These are phyloP conservation scores for Bruguiera parviflora DNA, from an alignment of 345 rosid genomes.

Conservation along the genomic window DNA sequence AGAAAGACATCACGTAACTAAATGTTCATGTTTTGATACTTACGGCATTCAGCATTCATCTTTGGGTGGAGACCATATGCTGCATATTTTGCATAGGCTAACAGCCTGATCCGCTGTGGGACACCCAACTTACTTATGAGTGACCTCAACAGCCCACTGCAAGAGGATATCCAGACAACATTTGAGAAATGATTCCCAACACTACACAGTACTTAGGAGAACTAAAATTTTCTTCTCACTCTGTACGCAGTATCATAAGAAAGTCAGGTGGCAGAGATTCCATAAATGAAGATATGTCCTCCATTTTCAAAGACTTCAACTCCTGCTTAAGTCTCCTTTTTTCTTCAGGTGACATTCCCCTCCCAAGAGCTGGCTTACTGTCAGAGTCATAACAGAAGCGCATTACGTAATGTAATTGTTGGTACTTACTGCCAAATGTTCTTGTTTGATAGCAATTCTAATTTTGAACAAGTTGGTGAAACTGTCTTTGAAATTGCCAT, in stretches of 20 bases:
- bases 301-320: slow-evolving; percentile 58
- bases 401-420: slow-evolving; percentile 7
- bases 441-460: background rate
- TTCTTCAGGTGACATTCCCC: slow-evolving; percentile 65
- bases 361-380: slow-evolving; percentile 73
- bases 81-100: slow-evolving; percentile 66
- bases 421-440: background rate
- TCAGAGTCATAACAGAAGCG: slow-evolving; percentile 16
- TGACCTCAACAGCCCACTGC: slow-evolving; percentile 73
- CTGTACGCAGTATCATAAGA: slow-evolving; percentile 61
- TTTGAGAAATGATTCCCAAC: background rate
- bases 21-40: background rate
- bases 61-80: slow-evolving; percentile 53
- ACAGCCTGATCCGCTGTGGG: slow-evolving; percentile 55
- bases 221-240: slow-evolving; percentile 41
- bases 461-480: background rate
- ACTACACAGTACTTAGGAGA: background rate
- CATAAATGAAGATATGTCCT: slow-evolving; percentile 80
- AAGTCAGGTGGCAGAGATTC: slow-evolving; percentile 84
- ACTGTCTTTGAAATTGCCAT: no score
- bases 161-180: slow-evolving; percentile 4
- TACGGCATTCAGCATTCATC: slow-evolving; percentile 42
- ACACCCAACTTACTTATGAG: slow-evolving; percentile 53
- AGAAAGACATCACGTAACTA: background rate
- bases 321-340: slow-evolving; percentile 60